Evolutionary conservation across 1,284 basidiomycete species (phyloP).

Genomic region (Mycosarcoma mackinlayi): DNA sequence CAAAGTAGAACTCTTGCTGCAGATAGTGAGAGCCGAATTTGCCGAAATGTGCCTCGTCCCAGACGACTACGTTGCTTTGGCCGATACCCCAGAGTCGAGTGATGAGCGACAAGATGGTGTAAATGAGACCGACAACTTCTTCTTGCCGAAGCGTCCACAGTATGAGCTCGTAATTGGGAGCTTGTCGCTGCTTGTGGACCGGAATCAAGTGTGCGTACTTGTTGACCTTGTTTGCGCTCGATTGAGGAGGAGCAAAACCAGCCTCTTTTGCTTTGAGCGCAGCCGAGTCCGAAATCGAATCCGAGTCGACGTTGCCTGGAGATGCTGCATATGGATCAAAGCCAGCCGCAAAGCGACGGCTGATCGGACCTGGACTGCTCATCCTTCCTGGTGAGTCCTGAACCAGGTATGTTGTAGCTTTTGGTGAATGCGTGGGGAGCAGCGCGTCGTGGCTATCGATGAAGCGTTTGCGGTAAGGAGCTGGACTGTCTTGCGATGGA

Average conservation of each 20-base stretch:
- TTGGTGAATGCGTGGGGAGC: conserved; percentile 43
- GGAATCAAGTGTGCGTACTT: conserved; percentile 64
- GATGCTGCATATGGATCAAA: conserved; percentile 40
- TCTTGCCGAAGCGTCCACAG: conserved; percentile 47
- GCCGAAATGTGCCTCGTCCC: conserved; percentile 80
- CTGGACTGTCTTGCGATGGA: conserved; percentile 20
- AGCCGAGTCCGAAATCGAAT: conserved; percentile 24
- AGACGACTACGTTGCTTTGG: conserved; percentile 85
- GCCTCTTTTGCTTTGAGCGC: conserved; percentile 44
- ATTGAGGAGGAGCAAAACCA: conserved; percentile 22
- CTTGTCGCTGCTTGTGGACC: conserved; percentile 48
- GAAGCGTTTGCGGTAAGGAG: conserved; percentile 47
- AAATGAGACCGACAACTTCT: conserved; percentile 73
- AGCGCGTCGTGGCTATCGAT: conserved; percentile 41
- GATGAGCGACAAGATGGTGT: conserved; percentile 91
- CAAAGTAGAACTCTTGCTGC: conserved; percentile 74
- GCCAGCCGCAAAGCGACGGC: conserved; percentile 45
- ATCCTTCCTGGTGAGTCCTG: conserved; percentile 34
- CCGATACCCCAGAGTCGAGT: conserved; percentile 96
- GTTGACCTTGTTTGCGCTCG: conserved; percentile 22
- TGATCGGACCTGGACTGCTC: conserved; percentile 22
- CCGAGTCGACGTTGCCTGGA: conserved; percentile 3
- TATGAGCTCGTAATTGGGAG: conserved; percentile 41
- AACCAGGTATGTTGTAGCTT: conserved; percentile 9
- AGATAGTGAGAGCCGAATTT: conserved; percentile 83